Conservation (phyloP, 371 early-diverging fungal genomes). For the Amoeboaphelidium occidentale region DNA sequence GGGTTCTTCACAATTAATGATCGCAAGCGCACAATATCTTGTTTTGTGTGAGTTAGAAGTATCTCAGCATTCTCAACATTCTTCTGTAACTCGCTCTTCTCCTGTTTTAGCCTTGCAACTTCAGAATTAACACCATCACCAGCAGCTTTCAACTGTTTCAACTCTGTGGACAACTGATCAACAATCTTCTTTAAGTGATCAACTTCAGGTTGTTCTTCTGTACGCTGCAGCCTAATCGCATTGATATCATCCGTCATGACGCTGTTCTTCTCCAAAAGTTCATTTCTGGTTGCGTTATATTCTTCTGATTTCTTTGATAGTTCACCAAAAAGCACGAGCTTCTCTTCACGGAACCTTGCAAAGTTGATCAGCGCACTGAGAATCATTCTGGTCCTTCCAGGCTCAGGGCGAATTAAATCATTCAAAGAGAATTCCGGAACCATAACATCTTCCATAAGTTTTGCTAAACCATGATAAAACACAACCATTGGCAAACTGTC, state of each 20-base stretch:
- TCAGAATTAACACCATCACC: neutral
- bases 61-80: neutral
- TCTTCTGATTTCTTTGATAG: conserved; percentile 1
- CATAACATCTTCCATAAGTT: conserved; percentile 26
- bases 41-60: too few relatives aligned
- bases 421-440: conserved; percentile 35
- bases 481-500: conserved; percentile 15
- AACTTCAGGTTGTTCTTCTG: neutral
- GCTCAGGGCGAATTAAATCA: conserved; percentile 45
- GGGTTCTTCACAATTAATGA: neutral
- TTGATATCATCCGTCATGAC: neutral
- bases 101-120: neutral
- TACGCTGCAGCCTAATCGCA: neutral
- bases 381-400: conserved; percentile 26
- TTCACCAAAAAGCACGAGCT: conserved; percentile 11
- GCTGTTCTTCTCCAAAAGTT: neutral
- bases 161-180: neutral
- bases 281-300: neutral
- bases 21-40: neutral
- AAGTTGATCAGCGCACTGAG: conserved; percentile 57
- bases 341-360: conserved; percentile 59
- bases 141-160: neutral
- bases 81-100: neutral
- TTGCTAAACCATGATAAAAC: conserved; percentile 8
- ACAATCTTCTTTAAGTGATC: neutral